Conservation (phyloP, 2,329 filamentous ascomycete species). For the Beauveria sp. region DNA sequence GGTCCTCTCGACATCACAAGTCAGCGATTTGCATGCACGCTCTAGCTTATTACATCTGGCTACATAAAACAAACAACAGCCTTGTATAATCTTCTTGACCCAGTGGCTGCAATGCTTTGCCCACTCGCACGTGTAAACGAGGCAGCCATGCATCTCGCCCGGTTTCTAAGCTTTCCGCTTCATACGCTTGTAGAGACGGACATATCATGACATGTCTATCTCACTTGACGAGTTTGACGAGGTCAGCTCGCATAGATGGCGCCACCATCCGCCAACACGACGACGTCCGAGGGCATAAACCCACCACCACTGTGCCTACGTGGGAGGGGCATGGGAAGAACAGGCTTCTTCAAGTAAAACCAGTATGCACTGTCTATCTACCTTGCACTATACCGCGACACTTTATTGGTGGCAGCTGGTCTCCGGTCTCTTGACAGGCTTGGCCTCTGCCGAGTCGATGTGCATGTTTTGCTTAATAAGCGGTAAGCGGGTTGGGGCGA, state of each 20-base stretch:
- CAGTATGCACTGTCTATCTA: not conserved
- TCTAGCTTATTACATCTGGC: not conserved
- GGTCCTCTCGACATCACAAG: not conserved
- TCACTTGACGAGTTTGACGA: no score
- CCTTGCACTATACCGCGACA: not conserved
- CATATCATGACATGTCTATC: not conserved
- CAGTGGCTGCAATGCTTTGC: no score
- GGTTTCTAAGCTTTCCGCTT: not conserved
- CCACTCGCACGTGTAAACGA: not conserved
- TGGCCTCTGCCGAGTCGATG: not conserved
- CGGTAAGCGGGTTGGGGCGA: no score
- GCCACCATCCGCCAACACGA: not conserved
- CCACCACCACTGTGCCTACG: not conserved
- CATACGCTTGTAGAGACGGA: no score
- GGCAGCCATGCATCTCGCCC: not conserved
- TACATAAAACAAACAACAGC: not conserved
- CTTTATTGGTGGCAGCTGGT: conserved; percentile 14
- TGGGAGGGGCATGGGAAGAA: not conserved
- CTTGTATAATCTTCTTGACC: not conserved
- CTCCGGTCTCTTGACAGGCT: conserved; percentile 22
- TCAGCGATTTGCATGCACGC: not conserved
- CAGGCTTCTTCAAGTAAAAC: not conserved
- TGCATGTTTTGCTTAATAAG: no score
- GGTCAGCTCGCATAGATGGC: no score
- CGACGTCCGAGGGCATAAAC: not conserved